Base-by-base conservation (phyloP, 768 basidiomycete species). In the Butyriboletus loyo region DNA sequence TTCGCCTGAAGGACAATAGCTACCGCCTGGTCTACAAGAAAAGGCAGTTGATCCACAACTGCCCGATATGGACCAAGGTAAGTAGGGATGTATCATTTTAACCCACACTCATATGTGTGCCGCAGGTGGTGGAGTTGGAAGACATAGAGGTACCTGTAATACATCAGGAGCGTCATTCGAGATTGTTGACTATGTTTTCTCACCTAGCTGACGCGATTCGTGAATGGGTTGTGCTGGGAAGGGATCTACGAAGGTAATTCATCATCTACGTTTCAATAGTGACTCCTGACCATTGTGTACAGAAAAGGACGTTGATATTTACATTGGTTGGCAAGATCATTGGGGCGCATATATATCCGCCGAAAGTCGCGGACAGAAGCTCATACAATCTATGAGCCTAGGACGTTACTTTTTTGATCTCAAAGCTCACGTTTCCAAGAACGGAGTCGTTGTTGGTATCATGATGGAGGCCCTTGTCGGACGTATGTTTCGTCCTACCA, bases 51-150 rank as follows among this genome's bases (percentile, higher is more conserved):
- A 24, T 71, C 10, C 48, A 49, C 22, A 46, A 61, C 27, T 61
- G 57, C 25, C 50, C 43, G 3, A 64, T 72, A 55, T 71, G 67
- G 68, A 68, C 66, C 34, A 70, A 69, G 60, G 67, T 59, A 34
- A 21, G 52, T 31, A 7, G 13, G 2, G 6, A 13, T 7, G 46
- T 38, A 25, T 54, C n/a, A 6, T 35, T 27, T 47, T 14, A 5
- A 24, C 11, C 1, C 24, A 7, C 3, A n/a, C 50, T 67, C 46
- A 67, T 27, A 19, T 2, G 8, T 45, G 14, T 41, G 17, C 9
- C 14, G 19, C 44, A 69, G 69, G 65, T 66, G 10, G 63, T 68
- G 41, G 66, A 71, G 28, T 17, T 69, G 37, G 56, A 60, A 39
- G 65, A 69, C 39, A 71, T 71, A 5, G 69, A 69, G 55, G 66